Conservation (phyloP, 768 basidiomycete species). For the Panaeolus cyanescens region DNA sequence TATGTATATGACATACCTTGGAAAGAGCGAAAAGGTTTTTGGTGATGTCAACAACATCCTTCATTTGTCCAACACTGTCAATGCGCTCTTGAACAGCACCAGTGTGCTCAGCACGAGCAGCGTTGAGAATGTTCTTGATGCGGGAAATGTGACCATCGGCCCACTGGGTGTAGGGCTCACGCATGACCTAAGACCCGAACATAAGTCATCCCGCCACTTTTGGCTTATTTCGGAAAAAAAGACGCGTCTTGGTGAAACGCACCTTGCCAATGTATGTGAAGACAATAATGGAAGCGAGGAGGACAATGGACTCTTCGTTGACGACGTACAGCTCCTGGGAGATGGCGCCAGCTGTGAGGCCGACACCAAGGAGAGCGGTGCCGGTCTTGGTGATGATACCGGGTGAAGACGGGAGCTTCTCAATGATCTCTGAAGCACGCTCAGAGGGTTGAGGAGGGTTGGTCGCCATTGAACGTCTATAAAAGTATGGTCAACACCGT, state of each 20-base stretch:
- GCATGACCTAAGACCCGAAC: conserved; percentile 54
- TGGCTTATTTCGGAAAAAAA: not conserved
- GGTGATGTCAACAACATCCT: conserved; percentile 92
- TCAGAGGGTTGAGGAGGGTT: conserved; percentile 76
- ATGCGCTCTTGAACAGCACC: conserved; percentile 93
- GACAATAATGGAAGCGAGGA: conserved; percentile 82
- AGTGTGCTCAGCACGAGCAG: conserved; percentile 87
- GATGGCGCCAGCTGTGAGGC: conserved; percentile 87
- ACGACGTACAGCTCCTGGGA: conserved; percentile 97
- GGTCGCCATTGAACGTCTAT: conserved; percentile 68
- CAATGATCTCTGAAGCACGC: conserved; percentile 88
- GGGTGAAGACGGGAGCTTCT: conserved; percentile 82
- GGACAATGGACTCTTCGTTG: conserved; percentile 93
- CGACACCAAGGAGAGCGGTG: conserved; percentile 87
- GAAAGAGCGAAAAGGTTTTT: conserved; percentile 89
- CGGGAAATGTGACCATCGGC: conserved; percentile 85
- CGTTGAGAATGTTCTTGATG: conserved; percentile 79
- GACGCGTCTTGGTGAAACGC: conserved; percentile 22
- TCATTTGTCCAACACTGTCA: conserved; percentile 88
- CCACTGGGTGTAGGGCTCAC: conserved; percentile 92
- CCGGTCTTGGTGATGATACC: conserved; percentile 95
- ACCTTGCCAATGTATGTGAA: conserved; percentile 83
- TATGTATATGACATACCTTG: conserved; percentile 60
- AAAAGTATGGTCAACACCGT: conserved; percentile 13
- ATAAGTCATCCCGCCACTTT: not conserved